Evolutionary conservation across 257 asterid species (phyloP).

Genomic region (Primulina huaijiensis): DNA sequence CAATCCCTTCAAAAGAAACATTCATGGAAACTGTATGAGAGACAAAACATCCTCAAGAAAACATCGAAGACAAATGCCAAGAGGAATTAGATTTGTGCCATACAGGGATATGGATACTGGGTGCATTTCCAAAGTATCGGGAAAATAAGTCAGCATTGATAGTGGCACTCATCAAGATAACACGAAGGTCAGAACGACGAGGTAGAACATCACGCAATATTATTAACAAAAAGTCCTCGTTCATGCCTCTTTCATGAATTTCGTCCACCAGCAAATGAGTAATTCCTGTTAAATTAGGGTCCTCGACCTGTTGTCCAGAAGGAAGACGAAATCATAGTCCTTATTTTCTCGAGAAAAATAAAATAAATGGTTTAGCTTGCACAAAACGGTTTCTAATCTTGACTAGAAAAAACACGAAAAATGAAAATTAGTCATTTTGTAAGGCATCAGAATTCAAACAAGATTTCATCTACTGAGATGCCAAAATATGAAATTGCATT

Average conservation of each 20-base stretch:
- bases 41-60: slow-evolving; percentile 15
- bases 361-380: slow-evolving; percentile 10
- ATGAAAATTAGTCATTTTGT: slow-evolving; percentile 5
- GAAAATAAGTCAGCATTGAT: slow-evolving; percentile 89
- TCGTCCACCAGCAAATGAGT: slow-evolving; percentile 93
- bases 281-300: slow-evolving; percentile 72
- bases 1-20: slow-evolving; percentile 62
- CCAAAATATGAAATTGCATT: slow-evolving; percentile 5
- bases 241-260: slow-evolving; percentile 98
- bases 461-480: slow-evolving; percentile 10
- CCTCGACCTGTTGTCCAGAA: slow-evolving; percentile 55
- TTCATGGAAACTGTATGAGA: slow-evolving; percentile 11
- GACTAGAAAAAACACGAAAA: background rate
- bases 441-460: slow-evolving; percentile 11
- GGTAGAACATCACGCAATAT: slow-evolving; percentile 86
- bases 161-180: slow-evolving; percentile 97
- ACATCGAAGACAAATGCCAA: slow-evolving; percentile 23
- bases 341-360: slow-evolving; percentile 16
- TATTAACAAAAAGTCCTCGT: slow-evolving; percentile 88
- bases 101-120: slow-evolving; percentile 91
- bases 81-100: slow-evolving; percentile 20
- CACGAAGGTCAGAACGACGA: slow-evolving; percentile 87
- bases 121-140: slow-evolving; percentile 80
- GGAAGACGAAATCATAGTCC: slow-evolving; percentile 22
- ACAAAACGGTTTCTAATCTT: slow-evolving; percentile 10